phyloP scores from a whole-genome alignment of 805 yeast genomes.

The Candida glaebosa region DNA sequence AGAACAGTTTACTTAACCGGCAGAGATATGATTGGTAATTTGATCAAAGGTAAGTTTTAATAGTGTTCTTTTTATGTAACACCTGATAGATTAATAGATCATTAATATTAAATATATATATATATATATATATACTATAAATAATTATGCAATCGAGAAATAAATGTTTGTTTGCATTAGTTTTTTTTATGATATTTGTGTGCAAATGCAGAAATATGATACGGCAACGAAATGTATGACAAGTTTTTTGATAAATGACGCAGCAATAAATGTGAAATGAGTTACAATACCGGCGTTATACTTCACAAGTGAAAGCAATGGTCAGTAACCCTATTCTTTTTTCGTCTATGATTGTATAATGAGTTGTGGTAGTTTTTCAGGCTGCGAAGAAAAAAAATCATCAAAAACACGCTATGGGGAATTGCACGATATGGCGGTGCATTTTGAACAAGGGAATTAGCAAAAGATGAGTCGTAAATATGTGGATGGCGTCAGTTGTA shows the following conservation, averaged over 20 bases:
- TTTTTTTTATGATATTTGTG: background rate
- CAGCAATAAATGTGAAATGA: too few relatives aligned
- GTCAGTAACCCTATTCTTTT: background rate
- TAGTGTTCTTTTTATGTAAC: background rate
- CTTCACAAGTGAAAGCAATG: background rate
- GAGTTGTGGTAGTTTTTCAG: background rate
- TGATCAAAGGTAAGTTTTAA: constrained; percentile 68
- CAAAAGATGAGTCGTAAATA: background rate
- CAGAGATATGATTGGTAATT: constrained; percentile 68
- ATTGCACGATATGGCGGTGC: too few relatives aligned
- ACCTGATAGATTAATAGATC: background rate
- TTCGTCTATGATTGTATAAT: background rate
- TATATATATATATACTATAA: background rate
- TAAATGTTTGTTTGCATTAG: background rate
- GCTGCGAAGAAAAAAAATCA: background rate
- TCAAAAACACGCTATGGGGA: background rate
- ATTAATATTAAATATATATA: too few relatives aligned
- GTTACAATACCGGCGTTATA: too few relatives aligned
- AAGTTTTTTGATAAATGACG: background rate
- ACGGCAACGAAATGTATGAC: background rate
- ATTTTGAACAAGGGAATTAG: too few relatives aligned
- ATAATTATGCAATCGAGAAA: constrained; percentile 5
- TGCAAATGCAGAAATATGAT: background rate
- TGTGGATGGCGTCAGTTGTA: background rate
- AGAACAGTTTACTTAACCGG: constrained; percentile 76